Percentiles rank a stretch among this genome's conserved stretches.
Evolutionary conservation across 2,329 filamentous ascomycete genomes (phyloP).

Genomic region (Drechslerella stenobrocha): DNA sequence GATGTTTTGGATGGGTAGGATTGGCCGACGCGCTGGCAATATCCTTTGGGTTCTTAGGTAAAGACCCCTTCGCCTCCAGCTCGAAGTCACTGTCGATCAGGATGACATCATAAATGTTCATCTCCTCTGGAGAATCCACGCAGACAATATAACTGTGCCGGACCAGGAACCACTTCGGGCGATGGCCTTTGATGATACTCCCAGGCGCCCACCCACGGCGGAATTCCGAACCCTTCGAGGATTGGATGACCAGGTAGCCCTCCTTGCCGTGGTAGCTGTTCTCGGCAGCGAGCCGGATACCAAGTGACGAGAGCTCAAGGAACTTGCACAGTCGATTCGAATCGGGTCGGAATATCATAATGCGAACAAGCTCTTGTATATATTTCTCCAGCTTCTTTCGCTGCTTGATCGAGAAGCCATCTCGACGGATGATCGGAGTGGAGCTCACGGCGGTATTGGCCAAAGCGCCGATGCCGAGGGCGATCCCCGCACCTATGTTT

Average conservation of each 20-base stretch:
- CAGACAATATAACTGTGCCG: constrained; percentile 96
- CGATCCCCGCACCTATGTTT: constrained; percentile 52
- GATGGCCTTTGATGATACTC: constrained; percentile 78
- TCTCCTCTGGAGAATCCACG: constrained; percentile 96
- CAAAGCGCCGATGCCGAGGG: constrained; percentile 56
- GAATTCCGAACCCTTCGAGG: constrained; percentile 84
- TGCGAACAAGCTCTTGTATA: constrained; percentile 88
- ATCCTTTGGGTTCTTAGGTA: constrained; percentile 61
- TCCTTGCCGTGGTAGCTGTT: constrained; percentile 98
- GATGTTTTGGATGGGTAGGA: constrained; percentile 69
- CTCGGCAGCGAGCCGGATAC: constrained; percentile 89
- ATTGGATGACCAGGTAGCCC: constrained; percentile 88
- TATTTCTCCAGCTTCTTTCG: constrained; percentile 85
- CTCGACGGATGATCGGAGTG: constrained; percentile 57
- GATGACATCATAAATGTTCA: constrained; percentile 98
- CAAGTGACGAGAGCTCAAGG: constrained; percentile 88
- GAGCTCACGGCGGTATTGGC: constrained; percentile 53
- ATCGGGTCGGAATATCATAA: constrained; percentile 94
- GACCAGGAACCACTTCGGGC: constrained; percentile 97
- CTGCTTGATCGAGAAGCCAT: constrained; percentile 76
- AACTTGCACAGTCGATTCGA: constrained; percentile 96
- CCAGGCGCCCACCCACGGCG: constrained; percentile 76
- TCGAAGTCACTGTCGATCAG: constrained; percentile 88
- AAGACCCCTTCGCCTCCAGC: constrained; percentile 71
- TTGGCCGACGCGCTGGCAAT: constrained; percentile 64